These are phyloP conservation scores for Eutrema heterophyllum DNA, from an alignment of 345 rosid species.

Conservation along the genomic window DNA sequence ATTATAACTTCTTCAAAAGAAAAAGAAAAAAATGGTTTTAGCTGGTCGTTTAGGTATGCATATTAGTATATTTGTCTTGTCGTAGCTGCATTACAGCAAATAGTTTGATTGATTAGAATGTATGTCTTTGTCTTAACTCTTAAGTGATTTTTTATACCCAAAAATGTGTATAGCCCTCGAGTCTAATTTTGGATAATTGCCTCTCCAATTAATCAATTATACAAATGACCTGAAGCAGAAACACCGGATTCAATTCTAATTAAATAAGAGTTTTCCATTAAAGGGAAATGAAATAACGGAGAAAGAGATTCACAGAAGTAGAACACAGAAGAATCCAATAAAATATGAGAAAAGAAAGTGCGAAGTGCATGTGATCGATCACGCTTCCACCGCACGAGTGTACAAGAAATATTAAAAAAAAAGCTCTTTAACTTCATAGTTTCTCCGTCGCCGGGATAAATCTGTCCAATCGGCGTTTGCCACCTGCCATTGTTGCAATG, in stretches of 20 bases:
- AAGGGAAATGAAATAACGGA: neutral
- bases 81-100: neutral
- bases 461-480: neutral
- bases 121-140: too few relatives aligned
- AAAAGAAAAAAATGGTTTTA: too few relatives aligned
- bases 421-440: neutral
- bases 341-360: neutral
- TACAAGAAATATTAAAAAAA: neutral
- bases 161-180: too few relatives aligned
- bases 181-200: neutral
- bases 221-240: neutral
- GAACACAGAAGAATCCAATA: neutral
- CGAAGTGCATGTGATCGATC: constrained; percentile 3
- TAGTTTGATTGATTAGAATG: neutral
- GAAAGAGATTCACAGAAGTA: neutral
- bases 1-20: too few relatives aligned
- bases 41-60: neutral
- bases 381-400: constrained; percentile 20
- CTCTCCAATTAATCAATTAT: too few relatives aligned
- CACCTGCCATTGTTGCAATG: constrained; percentile 16
- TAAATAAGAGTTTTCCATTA: neutral
- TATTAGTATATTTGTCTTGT: neutral
- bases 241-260: neutral
- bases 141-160: too few relatives aligned
- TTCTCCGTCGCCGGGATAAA: constrained; percentile 12